phyloP scores from a whole-genome alignment of 2,329 filamentous ascomycete species.

The Aspergillus proliferans region DNA sequence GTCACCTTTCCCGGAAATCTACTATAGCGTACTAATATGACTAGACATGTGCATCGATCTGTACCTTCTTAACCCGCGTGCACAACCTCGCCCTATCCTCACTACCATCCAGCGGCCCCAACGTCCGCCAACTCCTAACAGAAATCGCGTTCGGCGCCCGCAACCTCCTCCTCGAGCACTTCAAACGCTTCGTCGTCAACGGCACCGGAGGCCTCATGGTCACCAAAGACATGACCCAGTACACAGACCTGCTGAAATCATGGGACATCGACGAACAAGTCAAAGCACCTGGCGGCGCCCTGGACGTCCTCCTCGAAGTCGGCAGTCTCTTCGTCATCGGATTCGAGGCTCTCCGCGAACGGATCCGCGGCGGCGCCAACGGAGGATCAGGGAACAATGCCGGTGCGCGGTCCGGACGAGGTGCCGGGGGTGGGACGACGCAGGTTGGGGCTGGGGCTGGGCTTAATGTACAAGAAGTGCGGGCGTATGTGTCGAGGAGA shows the following conservation, averaged over 20 bases:
- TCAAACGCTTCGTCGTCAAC: slow-evolving; percentile 90
- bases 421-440: slow-evolving; percentile 30
- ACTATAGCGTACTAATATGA: slow-evolving; percentile 1
- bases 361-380: slow-evolving; percentile 55
- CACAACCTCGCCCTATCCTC: slow-evolving; percentile 59
- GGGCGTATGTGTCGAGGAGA: slow-evolving; percentile 74
- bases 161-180: slow-evolving; percentile 77
- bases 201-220: slow-evolving; percentile 92
- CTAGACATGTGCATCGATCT: slow-evolving; percentile 70
- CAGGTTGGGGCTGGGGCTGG: slow-evolving; percentile 49
- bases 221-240: slow-evolving; percentile 91
- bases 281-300: slow-evolving; percentile 45
- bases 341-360: slow-evolving; percentile 67
- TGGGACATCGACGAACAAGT: slow-evolving; percentile 69
- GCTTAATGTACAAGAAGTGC: slow-evolving; percentile 49
- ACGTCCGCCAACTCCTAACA: slow-evolving; percentile 72
- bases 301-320: slow-evolving; percentile 87
- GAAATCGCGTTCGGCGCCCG: slow-evolving; percentile 79
- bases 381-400: slow-evolving; percentile 43
- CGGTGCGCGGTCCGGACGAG: slow-evolving; percentile 16
- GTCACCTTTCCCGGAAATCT: slow-evolving; percentile 9
- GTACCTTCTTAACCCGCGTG: slow-evolving; percentile 68
- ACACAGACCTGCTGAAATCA: slow-evolving; percentile 74
- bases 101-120: slow-evolving; percentile 60
- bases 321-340: slow-evolving; percentile 94